These are phyloP conservation scores for Mycena sp. DNA, from an alignment of 1,284 basidiomycete species.

Conservation along the genomic window DNA sequence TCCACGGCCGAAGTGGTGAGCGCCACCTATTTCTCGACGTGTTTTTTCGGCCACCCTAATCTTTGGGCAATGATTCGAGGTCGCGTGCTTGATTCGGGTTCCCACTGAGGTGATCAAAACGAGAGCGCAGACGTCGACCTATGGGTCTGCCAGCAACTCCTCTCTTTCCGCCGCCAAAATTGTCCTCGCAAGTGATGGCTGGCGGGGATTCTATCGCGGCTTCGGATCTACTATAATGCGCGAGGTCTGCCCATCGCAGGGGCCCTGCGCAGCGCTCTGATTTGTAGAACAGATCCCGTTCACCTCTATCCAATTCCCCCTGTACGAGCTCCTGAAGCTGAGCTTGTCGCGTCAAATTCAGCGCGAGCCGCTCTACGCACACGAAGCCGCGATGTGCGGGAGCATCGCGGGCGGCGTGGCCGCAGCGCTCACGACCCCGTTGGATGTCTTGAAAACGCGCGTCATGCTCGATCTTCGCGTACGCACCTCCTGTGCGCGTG, in stretches of 20 bases:
- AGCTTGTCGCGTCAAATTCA: slow-evolving; percentile 50
- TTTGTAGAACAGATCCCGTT: slow-evolving; percentile 83
- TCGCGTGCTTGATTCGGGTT: slow-evolving; percentile 92
- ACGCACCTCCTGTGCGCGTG: slow-evolving; percentile 35
- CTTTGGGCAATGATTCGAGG: slow-evolving; percentile 51
- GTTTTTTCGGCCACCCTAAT: slow-evolving; percentile 23
- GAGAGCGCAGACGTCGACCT: slow-evolving; percentile 61
- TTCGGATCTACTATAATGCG: slow-evolving; percentile 59
- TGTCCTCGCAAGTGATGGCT: slow-evolving; percentile 40
- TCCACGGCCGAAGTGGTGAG: slow-evolving; percentile 86
- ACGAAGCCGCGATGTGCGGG: slow-evolving; percentile 93
- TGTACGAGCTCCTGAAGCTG: slow-evolving; percentile 53
- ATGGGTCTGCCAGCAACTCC: slow-evolving; percentile 50
- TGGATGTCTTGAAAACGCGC: slow-evolving; percentile 97
- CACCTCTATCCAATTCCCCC: slow-evolving; percentile 96
- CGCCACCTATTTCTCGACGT: slow-evolving; percentile 31
- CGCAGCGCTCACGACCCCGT: slow-evolving; percentile 91
- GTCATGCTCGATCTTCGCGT: slow-evolving; percentile 95
- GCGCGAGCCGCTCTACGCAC: slow-evolving; percentile 71
- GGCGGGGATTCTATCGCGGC: slow-evolving; percentile 55
- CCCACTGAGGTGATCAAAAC: slow-evolving; percentile 96
- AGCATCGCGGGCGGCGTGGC: slow-evolving; percentile 92
- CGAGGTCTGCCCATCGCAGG: slow-evolving; percentile 40
- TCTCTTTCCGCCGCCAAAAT: slow-evolving; percentile 48
- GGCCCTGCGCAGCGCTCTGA: background rate